Evolutionary conservation across 352 stramenopile genomes (phyloP).

Genomic region (Globisporangium mamillatum): DNA sequence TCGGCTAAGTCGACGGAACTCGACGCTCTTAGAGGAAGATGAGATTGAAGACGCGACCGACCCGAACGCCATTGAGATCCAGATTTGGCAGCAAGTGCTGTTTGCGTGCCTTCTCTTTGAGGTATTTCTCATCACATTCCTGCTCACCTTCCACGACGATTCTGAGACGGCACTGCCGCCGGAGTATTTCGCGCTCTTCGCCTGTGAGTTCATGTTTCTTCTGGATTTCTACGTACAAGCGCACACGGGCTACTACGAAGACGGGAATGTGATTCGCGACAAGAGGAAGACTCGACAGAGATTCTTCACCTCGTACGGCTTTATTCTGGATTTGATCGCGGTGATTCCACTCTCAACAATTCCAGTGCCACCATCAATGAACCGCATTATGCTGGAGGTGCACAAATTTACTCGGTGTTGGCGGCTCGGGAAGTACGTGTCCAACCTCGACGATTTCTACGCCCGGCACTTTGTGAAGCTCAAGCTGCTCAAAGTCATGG

Average conservation of each 20-base stretch:
- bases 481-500: conserved; percentile 50
- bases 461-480: conserved; percentile 45
- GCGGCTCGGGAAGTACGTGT: conserved; percentile 42
- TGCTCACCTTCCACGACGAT: conserved; percentile 38
- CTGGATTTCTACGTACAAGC: conserved; percentile 55
- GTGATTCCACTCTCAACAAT: conserved; percentile 43
- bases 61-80: conserved; percentile 39
- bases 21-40: conserved; percentile 12
- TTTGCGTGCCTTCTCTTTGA: conserved; percentile 44
- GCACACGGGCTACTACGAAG: conserved; percentile 59
- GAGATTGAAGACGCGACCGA: conserved; percentile 30
- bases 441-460: conserved; percentile 53
- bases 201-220: conserved; percentile 40
- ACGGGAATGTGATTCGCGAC: conserved; percentile 47
- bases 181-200: conserved; percentile 1
- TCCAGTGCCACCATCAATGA: neutral
- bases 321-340: conserved; percentile 41
- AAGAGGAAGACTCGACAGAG: conserved; percentile 32
- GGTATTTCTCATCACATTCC: conserved; percentile 43
- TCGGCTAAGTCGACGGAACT: conserved; percentile 5
- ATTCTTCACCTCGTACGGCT: conserved; percentile 40
- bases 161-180: neutral
- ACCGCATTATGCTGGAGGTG: conserved; percentile 27
- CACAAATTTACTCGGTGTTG: conserved; percentile 52
- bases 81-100: conserved; percentile 50